Evolutionary conservation across 2,329 filamentous ascomycete species (phyloP).

Genomic region (Cordyceps tenuipes): DNA sequence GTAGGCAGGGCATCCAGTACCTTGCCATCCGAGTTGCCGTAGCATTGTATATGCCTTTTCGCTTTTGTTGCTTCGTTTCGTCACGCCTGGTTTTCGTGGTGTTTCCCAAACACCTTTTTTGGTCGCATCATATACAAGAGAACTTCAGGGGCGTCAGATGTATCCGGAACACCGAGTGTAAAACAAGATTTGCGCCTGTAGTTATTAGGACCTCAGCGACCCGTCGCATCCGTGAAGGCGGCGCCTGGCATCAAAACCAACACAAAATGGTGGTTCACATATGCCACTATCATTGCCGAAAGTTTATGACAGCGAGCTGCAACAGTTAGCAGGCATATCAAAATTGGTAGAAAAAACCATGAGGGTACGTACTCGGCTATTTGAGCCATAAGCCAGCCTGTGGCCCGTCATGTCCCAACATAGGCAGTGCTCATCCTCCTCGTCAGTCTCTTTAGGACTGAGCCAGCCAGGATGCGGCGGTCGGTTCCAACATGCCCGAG

Average conservation of each 20-base stretch:
- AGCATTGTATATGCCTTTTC: background rate
- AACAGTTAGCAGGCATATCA: background rate
- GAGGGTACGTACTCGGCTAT: constrained; percentile 46
- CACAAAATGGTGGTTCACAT: background rate
- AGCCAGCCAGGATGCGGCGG: constrained; percentile 48
- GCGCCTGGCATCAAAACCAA: background rate
- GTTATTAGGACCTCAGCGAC: background rate
- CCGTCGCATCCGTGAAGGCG: no score
- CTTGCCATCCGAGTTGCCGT: background rate
- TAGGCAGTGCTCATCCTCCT: constrained; percentile 53
- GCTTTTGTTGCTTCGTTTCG: background rate
- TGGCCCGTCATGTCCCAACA: constrained; percentile 55
- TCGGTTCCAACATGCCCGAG: constrained; percentile 52
- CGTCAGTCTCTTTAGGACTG: constrained; percentile 48
- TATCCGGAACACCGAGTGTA: background rate
- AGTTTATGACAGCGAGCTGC: constrained; percentile 44
- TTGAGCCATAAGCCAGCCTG: constrained; percentile 55
- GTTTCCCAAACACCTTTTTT: background rate
- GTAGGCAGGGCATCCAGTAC: background rate
- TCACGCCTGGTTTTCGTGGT: background rate
- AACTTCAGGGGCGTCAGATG: background rate
- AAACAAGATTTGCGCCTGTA: background rate
- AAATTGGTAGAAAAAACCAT: background rate
- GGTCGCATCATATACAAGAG: background rate
- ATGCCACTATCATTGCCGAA: constrained; percentile 29